Percentiles rank a stretch among this genome's conserved stretches.
phyloP scores from a whole-genome alignment of 129 eudicot species.

The Lonicera japonica region DNA sequence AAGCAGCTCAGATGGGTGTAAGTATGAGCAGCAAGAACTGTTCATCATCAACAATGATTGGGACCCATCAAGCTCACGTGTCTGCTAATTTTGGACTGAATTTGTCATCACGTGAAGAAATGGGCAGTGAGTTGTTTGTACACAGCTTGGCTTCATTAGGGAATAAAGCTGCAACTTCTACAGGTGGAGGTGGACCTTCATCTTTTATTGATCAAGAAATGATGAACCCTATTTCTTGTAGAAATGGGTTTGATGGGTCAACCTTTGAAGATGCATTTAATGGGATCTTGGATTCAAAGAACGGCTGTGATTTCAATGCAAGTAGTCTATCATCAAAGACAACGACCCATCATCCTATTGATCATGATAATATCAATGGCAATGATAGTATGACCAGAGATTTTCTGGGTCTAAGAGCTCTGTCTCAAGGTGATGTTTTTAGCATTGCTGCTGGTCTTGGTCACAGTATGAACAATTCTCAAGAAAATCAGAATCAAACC shows the following conservation, averaged over 20 bases:
- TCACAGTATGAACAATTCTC: conserved; percentile 13
- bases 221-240: conserved; percentile 30
- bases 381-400: conserved; percentile 72
- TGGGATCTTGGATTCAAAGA: conserved; percentile 48
- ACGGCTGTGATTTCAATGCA: conserved; percentile 6
- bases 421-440: conserved; percentile 49
- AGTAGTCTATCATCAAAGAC: too few relatives aligned
- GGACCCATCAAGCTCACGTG: conserved; percentile 66
- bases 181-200: conserved; percentile 23
- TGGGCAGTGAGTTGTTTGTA: conserved; percentile 1
- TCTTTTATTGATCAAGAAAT: conserved; percentile 36
- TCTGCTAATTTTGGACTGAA: conserved; percentile 41
- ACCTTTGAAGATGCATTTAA: conserved; percentile 40
- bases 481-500: conserved; percentile 14
- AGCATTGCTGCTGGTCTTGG: conserved; percentile 33
- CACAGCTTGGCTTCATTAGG: conserved; percentile 43
- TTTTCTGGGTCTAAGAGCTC: conserved; percentile 72
- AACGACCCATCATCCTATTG: background rate
- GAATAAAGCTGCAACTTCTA: conserved; percentile 39
- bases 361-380: conserved; percentile 11
- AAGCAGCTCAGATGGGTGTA: conserved; percentile 96
- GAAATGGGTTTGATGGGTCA: conserved; percentile 35
- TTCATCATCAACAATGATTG: conserved; percentile 20
- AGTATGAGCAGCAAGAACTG: conserved; percentile 36
- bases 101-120: conserved; percentile 46